A percentile compares a stretch with the other conserved stretches of the same genome.
phyloP scores from a whole-genome alignment of 495 filamentous ascomycete species.

The Hypoxylon lenormandii region DNA sequence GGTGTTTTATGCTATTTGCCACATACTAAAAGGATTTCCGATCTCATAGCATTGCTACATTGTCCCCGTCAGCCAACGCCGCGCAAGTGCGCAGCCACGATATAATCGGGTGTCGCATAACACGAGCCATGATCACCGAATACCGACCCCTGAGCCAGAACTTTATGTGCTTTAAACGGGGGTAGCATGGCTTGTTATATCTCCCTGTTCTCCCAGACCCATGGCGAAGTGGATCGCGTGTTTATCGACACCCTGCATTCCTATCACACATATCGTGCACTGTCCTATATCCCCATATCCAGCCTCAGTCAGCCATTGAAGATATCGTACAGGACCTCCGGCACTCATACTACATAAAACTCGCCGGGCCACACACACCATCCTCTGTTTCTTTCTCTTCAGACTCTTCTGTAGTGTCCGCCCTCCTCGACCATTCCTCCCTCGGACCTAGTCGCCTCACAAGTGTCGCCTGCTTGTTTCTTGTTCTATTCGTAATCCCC shows the following conservation, averaged over 20 bases:
- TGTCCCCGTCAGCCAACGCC: conserved; percentile 1
- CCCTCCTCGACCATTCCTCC: conserved; percentile 30
- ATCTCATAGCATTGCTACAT: neutral
- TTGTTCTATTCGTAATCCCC: conserved; percentile 47
- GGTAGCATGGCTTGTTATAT: conserved; percentile 35
- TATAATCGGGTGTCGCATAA: conserved; percentile 38
- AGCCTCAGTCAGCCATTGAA: conserved; percentile 36
- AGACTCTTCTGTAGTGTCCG: conserved; percentile 43
- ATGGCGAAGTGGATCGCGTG: conserved; percentile 43
- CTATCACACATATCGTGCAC: conserved; percentile 34
- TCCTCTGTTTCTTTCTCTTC: conserved; percentile 36
- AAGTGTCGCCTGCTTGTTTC: conserved; percentile 30
- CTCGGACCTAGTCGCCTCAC: conserved; percentile 36
- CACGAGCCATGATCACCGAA: conserved; percentile 18
- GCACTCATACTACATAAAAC: conserved; percentile 39
- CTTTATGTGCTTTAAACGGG: conserved; percentile 42
- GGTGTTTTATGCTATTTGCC: conserved; percentile 6
- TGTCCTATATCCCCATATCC: conserved; percentile 18
- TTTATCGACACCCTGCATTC: conserved; percentile 47
- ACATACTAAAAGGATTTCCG: conserved; percentile 15
- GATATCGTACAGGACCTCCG: conserved; percentile 28
- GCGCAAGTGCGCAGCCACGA: conserved; percentile 23
- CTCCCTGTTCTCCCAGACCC: conserved; percentile 39
- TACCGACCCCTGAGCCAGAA: conserved; percentile 44
- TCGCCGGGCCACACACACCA: conserved; percentile 26